phyloP scores from a whole-genome alignment of 1,284 basidiomycete species.

The Kwoniella shivajii region DNA sequence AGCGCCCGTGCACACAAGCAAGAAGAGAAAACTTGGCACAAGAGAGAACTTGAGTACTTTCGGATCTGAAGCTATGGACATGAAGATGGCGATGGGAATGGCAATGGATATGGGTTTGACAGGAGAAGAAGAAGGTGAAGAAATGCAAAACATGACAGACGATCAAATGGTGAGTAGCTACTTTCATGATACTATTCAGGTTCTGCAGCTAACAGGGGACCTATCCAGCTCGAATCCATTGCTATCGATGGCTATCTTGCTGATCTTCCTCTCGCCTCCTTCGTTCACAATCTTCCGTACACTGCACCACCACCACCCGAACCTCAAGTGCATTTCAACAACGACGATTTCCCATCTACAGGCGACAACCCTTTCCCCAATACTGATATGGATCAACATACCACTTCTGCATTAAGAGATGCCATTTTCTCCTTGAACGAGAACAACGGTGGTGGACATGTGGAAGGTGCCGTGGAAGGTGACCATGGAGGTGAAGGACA shows the following conservation, averaged over 20 bases:
- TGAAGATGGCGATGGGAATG: slow-evolving; percentile 52
- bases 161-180: slow-evolving; percentile 48
- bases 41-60: slow-evolving; percentile 32
- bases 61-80: slow-evolving; percentile 41
- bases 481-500: slow-evolving; percentile 32
- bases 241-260: slow-evolving; percentile 53
- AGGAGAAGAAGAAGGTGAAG: slow-evolving; percentile 49
- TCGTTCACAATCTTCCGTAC: slow-evolving; percentile 50
- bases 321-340: slow-evolving; percentile 24
- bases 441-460: slow-evolving; percentile 27
- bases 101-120: slow-evolving; percentile 50
- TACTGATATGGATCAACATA: slow-evolving; percentile 52
- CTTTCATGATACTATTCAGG: background rate
- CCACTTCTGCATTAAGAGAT: slow-evolving; percentile 51
- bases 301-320: slow-evolving; percentile 26
- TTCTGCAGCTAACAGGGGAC: background rate
- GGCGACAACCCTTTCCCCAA: slow-evolving; percentile 37
- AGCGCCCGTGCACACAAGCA: slow-evolving; percentile 16
- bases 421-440: slow-evolving; percentile 54
- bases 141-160: slow-evolving; percentile 45
- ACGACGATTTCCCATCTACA: slow-evolving; percentile 36
- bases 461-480: slow-evolving; percentile 20
- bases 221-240: slow-evolving; percentile 47
- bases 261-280: slow-evolving; percentile 48
- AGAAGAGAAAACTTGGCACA: slow-evolving; percentile 48